A percentile compares a stretch with the other conserved stretches of the same genome.
Evolutionary conservation across 352 stramenopile species (phyloP).

Genomic region (Globisporangium irregulare): DNA sequence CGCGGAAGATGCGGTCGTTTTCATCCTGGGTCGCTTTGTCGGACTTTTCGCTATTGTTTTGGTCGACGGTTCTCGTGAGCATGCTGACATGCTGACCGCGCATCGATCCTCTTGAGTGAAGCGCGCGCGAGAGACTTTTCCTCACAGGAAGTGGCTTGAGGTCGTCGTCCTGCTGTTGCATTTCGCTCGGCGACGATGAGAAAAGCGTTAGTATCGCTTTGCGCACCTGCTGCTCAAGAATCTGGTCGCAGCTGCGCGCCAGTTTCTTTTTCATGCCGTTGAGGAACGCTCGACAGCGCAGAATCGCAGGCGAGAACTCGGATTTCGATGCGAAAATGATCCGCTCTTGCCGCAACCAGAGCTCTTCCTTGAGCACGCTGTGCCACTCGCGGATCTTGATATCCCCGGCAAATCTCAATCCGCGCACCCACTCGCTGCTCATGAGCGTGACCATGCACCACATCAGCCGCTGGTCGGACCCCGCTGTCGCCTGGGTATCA

Average conservation of each 20-base stretch:
- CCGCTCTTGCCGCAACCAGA: constrained; percentile 52
- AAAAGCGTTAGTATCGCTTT: neutral
- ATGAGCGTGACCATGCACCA: constrained; percentile 59
- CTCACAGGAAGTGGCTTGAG: neutral
- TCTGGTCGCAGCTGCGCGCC: constrained; percentile 21
- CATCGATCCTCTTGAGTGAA: constrained; percentile 7
- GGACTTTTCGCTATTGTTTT: neutral
- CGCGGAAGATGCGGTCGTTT: constrained; percentile 5
- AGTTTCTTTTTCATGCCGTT: constrained; percentile 56
- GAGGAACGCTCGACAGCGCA: constrained; percentile 48
- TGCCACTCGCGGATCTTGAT: constrained; percentile 43
- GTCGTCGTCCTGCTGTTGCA: neutral
- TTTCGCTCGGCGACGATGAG: neutral
- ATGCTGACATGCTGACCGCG: constrained; percentile 9
- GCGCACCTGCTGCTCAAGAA: constrained; percentile 25
- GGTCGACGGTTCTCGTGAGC: constrained; percentile 6
- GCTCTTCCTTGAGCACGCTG: constrained; percentile 52
- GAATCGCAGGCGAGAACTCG: constrained; percentile 34
- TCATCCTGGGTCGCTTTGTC: constrained; percentile 17
- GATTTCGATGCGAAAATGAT: constrained; percentile 53
- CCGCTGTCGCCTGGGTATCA: neutral
- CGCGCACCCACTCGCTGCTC: constrained; percentile 42
- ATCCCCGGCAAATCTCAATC: constrained; percentile 33
- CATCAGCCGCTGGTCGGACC: constrained; percentile 28
- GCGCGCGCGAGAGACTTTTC: neutral